Evolutionary conservation across 164 flowering plant genomes (phyloP).

Genomic region (Tetracentron sinense): DNA sequence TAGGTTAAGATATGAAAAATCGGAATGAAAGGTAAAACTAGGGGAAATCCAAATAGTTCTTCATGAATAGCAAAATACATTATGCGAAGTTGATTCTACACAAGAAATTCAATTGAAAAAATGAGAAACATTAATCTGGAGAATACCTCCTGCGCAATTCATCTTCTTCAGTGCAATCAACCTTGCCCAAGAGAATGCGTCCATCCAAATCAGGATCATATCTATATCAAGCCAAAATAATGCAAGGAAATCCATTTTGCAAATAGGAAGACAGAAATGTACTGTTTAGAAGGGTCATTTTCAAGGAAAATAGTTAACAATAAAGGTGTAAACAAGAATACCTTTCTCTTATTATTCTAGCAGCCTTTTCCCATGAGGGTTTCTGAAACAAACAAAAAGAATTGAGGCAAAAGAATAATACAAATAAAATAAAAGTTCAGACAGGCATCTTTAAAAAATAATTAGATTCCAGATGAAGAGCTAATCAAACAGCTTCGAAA

Average conservation of each 20-base stretch:
- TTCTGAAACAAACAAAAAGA: constrained; percentile 45
- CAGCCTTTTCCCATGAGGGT: constrained; percentile 98
- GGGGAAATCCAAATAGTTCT: no score
- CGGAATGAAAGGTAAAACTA: no score
- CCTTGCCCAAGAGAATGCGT: constrained; percentile 80
- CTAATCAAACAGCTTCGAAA: neutral
- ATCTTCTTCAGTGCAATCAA: constrained; percentile 79
- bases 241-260: neutral
- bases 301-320: neutral
- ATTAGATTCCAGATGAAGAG: neutral
- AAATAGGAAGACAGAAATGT: neutral
- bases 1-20: no score
- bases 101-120: neutral
- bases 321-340: constrained; percentile 13
- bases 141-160: constrained; percentile 83
- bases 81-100: neutral
- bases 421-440: neutral
- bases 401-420: constrained; percentile 3
- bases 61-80: neutral
- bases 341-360: constrained; percentile 84
- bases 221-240: constrained; percentile 27
- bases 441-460: neutral
- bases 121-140: neutral
- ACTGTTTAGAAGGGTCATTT: no score
- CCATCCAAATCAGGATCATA: constrained; percentile 93